Conservation (phyloP, 2,329 filamentous ascomycete species). For the Fusarium neocosmosporiellum region DNA sequence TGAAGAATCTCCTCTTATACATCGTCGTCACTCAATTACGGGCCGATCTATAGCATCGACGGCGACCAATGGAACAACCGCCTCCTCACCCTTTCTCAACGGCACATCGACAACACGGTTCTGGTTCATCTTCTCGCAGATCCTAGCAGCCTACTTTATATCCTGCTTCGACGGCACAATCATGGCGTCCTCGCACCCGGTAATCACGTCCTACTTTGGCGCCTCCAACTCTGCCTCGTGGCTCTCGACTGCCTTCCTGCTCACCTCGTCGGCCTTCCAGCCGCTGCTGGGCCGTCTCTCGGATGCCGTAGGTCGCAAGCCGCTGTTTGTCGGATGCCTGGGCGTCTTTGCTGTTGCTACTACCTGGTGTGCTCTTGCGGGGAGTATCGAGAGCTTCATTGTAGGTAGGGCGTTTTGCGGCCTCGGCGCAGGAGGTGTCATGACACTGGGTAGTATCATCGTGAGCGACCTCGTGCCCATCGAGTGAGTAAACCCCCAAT, state of each 20-base stretch:
- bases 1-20: constrained; percentile 45
- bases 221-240: constrained; percentile 84
- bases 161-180: constrained; percentile 80
- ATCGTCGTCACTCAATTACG: constrained; percentile 25
- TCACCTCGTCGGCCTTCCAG: constrained; percentile 81
- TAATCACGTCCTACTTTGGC: constrained; percentile 83
- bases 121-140: constrained; percentile 70
- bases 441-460: constrained; percentile 77
- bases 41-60: constrained; percentile 27
- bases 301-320: constrained; percentile 77
- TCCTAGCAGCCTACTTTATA: constrained; percentile 69
- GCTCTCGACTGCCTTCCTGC: constrained; percentile 82
- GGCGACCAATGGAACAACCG: constrained; percentile 13
- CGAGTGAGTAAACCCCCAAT: constrained; percentile 58
- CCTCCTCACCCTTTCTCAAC: constrained; percentile 54
- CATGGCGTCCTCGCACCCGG: constrained; percentile 84
- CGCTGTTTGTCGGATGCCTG: constrained; percentile 73
- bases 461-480: constrained; percentile 81
- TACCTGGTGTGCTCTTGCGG: constrained; percentile 75
- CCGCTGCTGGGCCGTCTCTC: constrained; percentile 80
- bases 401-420: constrained; percentile 77
- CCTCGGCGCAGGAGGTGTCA: constrained; percentile 77
- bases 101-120: constrained; percentile 63
- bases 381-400: constrained; percentile 76
- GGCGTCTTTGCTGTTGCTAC: constrained; percentile 73